phyloP scores from a whole-genome alignment of 1,284 basidiomycete species.

The Puccinia polysora region DNA sequence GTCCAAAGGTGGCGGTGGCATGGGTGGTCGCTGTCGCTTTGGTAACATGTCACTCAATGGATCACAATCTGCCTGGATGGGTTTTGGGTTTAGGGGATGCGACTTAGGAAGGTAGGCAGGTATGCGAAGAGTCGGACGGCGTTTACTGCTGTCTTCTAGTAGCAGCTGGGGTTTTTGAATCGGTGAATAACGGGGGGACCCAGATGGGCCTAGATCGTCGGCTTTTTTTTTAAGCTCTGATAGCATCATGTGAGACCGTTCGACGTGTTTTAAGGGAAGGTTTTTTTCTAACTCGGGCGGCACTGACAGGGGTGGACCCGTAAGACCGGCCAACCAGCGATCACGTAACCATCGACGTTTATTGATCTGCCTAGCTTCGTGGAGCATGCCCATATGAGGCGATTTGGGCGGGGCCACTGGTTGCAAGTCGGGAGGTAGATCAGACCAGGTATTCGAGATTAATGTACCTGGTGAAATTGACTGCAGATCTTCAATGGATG shows the following conservation, averaged over 20 bases:
- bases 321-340: slow-evolving; percentile 30
- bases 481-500: neutral
- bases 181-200: slow-evolving; percentile 8
- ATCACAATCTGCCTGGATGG: neutral
- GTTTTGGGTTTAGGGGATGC: slow-evolving; percentile 22
- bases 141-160: neutral
- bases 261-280: slow-evolving; percentile 1
- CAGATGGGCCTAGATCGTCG: neutral
- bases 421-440: slow-evolving; percentile 14
- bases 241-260: slow-evolving; percentile 18
- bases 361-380: slow-evolving; percentile 34
- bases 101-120: slow-evolving; percentile 2
- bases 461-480: slow-evolving; percentile 27
- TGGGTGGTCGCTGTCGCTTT: slow-evolving; percentile 2
- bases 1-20: neutral
- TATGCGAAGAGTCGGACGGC: neutral
- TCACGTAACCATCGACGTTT: slow-evolving; percentile 4
- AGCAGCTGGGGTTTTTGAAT: neutral
- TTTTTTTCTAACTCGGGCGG: slow-evolving; percentile 20
- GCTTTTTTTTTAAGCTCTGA: slow-evolving; percentile 6
- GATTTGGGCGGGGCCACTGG: slow-evolving; percentile 9
- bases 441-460: slow-evolving; percentile 37
- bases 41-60: slow-evolving; percentile 21
- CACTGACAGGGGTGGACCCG: slow-evolving; percentile 21
- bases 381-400: slow-evolving; percentile 24